Evolutionary conservation across 2,329 filamentous ascomycete genomes (phyloP), one percentile per base, ranked within the genome.

Genomic region (Cercospora sp.): DNA sequence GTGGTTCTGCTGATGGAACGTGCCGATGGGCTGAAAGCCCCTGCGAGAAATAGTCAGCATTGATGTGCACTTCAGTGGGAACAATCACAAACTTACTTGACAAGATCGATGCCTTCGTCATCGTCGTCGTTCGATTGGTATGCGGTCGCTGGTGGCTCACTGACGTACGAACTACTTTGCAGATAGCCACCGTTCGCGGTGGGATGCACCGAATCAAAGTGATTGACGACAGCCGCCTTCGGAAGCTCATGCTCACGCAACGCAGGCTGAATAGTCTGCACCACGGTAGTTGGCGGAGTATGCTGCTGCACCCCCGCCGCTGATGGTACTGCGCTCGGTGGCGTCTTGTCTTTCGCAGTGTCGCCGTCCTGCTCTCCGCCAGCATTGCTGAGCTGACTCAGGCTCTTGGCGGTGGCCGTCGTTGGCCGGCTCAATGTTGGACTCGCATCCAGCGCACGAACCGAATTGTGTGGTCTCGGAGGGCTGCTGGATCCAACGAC

Each of bases 21-120:
- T 79, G 30, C 82, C 82, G 60, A 84, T 84, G 36, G 81, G 81
- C 69, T 83, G 81, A 75, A 84, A 84, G 26, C 82, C 82, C 77
- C 82, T 84, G 68, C 26, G 13, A 16, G 53, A 36, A 3, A 48
- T 30, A 45, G 63, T 72, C 57, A 73, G 69, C 60, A 69, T 69
- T 61, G 51, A n/a, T 48, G 36, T 48, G 23, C 23, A 8, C 5
- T 13, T 33, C n/a, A 23, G 23, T 20, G 39, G 13, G 55, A 42
- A 5, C 48, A 20, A 30, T 48, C 18, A 20, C 20, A 33, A 48
- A 78, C 81, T 78, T 77, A 84, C 82, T 83, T 84, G 57, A 80
- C 81, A 57, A 84, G 76, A 77, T 84, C 83, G 66, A 83, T 83
- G 16, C 81, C 80, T 63, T 81, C 80, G 23, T 80, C 82, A 6